Evolutionary conservation across 495 filamentous ascomycete genomes (phyloP), one percentile per base, ranked within the genome.

Genomic region (Hypoxylon trugodes): DNA sequence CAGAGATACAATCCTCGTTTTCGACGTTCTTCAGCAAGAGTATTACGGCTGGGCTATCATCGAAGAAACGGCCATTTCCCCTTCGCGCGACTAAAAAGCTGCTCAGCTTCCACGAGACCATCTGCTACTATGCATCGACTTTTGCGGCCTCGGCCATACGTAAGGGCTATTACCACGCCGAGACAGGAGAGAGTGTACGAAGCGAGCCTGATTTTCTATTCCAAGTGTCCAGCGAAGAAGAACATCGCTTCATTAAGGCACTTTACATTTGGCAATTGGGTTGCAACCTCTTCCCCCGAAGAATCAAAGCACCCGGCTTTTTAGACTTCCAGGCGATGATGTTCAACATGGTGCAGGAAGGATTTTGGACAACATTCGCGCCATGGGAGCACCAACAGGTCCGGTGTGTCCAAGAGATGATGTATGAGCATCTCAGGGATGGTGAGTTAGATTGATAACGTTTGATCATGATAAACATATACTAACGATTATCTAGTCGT

Each of bases 311-410:
- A n/a, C n/a, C n/a, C n/a, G n/a, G n/a, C n/a, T n/a, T n/a, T n/a
- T 25, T 3, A 7, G 10, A 3, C 1, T 13, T 4, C 47, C 47
- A 9, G 1, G 16, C 1, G 6, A 7, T 21, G 16, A 38, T 10
- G 13, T 51, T 9, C 13, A 33, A 2, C 9, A 12, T n/a, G 9
- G 38, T 33, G 6, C 35, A 18, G 3, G 3, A 42, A 10, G 9
- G n/a, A 5, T 59, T 61, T 48, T 52, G 37, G 38, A 19, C 6
- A 0, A 1, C 1, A 5, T 61, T 54, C 24, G 22, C 49, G 3
- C 58, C 58, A 1, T 61, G 58, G 58, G 48, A 47, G 16, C 22
- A 48, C 2, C 49, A 54, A 13, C 58, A 61, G 13, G 49, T 48
- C 18, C 48, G 58, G 0, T 61, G 58, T n/a, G 30, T 48, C 1